Evolutionary conservation across 768 basidiomycete species (phyloP).

Genomic region (Amanita pallidorosea): DNA sequence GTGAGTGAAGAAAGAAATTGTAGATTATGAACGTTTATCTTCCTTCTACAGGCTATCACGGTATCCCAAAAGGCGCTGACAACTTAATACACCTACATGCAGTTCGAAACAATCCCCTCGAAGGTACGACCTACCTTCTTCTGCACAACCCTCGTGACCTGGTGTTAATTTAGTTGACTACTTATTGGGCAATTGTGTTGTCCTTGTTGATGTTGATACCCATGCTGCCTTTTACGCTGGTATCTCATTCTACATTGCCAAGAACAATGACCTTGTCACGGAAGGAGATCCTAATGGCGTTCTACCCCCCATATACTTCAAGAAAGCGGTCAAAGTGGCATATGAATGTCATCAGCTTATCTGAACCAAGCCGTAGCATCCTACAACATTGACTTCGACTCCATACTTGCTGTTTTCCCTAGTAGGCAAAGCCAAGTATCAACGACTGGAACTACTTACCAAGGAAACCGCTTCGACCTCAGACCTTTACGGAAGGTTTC

Average conservation of each 20-base stretch:
- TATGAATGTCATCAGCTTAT: background rate
- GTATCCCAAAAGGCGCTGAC: background rate
- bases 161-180: background rate
- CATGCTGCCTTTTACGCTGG: slow-evolving; percentile 1
- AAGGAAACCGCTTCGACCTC: background rate
- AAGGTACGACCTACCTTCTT: background rate
- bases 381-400: background rate
- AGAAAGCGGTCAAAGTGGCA: slow-evolving; percentile 1
- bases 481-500: background rate
- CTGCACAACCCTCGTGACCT: background rate
- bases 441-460: background rate
- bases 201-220: background rate
- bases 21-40: background rate
- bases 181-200: background rate
- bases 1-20: background rate
- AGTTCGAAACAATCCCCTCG: background rate
- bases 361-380: background rate
- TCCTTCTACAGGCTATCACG: background rate
- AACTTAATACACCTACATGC: background rate
- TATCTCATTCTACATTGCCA: slow-evolving; percentile 1
- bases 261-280: background rate
- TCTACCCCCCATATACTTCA: background rate
- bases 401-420: too few species aligned
- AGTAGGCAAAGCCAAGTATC: too few species aligned
- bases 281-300: background rate